These are phyloP conservation scores for Pseudogymnoascus sp. DNA, from an alignment of 2,329 filamentous ascomycete genomes.

Conservation along the genomic window DNA sequence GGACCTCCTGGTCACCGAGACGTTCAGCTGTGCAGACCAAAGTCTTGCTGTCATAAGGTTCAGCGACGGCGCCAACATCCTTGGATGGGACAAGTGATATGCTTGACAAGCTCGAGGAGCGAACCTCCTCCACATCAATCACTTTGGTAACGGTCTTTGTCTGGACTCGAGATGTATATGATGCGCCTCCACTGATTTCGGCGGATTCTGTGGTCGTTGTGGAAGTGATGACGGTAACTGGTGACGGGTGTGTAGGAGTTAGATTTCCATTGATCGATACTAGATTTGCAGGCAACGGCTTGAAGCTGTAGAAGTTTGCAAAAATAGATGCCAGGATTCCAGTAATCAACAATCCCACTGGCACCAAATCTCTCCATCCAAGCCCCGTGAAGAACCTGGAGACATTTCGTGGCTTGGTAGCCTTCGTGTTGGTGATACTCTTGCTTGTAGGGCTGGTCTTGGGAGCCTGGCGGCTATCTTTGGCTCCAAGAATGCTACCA, in stretches of 20 bases:
- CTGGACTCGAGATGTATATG: slow-evolving; percentile 7
- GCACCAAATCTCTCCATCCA: not conserved
- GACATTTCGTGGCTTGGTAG: not conserved
- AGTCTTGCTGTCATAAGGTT: slow-evolving; percentile 19
- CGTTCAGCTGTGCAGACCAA: slow-evolving; percentile 39
- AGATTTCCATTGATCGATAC: slow-evolving; percentile 16
- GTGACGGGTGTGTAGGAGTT: slow-evolving; percentile 25
- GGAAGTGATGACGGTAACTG: slow-evolving; percentile 17
- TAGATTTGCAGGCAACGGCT: slow-evolving; percentile 21
- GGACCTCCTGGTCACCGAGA: slow-evolving; percentile 40
- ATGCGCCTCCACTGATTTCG: not conserved
- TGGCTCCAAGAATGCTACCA: not conserved
- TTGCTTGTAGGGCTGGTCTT: not conserved
- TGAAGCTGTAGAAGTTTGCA: slow-evolving; percentile 28
- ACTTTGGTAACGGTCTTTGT: slow-evolving; percentile 25
- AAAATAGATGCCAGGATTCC: slow-evolving; percentile 17
- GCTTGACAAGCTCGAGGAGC: slow-evolving; percentile 29
- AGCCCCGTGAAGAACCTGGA: not conserved
- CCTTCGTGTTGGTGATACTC: not conserved
- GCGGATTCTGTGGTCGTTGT: slow-evolving; percentile 18
- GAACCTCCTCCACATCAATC: slow-evolving; percentile 27
- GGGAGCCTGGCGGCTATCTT: not conserved
- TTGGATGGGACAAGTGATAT: slow-evolving; percentile 36
- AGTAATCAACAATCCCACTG: not conserved
- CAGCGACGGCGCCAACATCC: slow-evolving; percentile 24